Evolutionary conservation across 2,329 filamentous ascomycete species (phyloP), one percentile per base, ranked within the genome.

Genomic region (Colletotrichum sp.): DNA sequence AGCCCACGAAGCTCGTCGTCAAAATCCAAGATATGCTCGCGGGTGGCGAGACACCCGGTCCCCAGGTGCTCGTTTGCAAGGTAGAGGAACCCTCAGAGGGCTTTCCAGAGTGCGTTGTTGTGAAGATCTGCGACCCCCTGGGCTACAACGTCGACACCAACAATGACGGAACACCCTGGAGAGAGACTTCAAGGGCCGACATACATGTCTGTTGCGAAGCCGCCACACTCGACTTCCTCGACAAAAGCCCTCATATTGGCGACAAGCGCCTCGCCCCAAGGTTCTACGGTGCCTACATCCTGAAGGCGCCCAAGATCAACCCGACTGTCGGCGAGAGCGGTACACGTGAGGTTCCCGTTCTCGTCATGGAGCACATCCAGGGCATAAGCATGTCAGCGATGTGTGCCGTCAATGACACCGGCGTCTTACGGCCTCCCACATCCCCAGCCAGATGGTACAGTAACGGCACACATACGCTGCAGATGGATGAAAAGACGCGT

Each of bases 241-340:
- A 43, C 2, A 43, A 43, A 43, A 43, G 36, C 36, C 36, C 36
- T 43, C 36, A 10, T 4, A 1, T 43, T 43, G 38, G 38, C 18
- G 16, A n/a, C 1, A 43, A 1, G 38, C 38, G 38, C 16, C 38
- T 43, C 4, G 38, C 38, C 0, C 38, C 38, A 0, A 43, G n/a
- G 38, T 43, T 5, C 4, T 43, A 43, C 38, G 38, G 38, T 1
- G 38, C 38, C 0, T 43, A 5, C 38, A 43, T 43, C 38, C 16
- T n/a, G 4, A n/a, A 43, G 4, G 38, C n/a, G 38, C 38, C 2
- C 3, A 43, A 43, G 38, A 43, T 43, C 38, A 43, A 43, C 38
- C 38, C 38, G 3, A 43, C 2, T 0, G 38, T 43, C 0, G 38
- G 38, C 0, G 38, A 43, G 3, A 1, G 38, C 38, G 38, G 38